Conservation (phyloP, 1,284 basidiomycete genomes). For the Stygiomarasmius scandens region DNA sequence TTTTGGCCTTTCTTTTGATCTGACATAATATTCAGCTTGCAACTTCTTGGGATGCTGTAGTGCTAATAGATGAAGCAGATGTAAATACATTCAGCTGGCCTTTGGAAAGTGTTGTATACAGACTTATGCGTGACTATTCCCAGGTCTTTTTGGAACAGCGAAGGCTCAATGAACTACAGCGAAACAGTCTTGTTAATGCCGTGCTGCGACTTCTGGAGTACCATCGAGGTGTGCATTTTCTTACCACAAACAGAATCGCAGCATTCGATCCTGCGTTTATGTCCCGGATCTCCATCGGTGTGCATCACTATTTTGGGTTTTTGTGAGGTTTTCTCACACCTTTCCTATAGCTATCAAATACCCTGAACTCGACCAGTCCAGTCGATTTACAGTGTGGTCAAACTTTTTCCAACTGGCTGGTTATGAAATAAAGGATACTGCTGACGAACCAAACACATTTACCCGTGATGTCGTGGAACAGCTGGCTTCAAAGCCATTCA, state of each 20-base stretch:
- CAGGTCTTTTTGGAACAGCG: constrained; percentile 18
- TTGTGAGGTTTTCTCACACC: neutral
- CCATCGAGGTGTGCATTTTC: constrained; percentile 29
- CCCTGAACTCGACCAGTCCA: constrained; percentile 16
- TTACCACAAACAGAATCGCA: constrained; percentile 34
- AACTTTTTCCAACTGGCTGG: constrained; percentile 22
- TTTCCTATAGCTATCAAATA: constrained; percentile 18
- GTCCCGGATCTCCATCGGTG: constrained; percentile 28
- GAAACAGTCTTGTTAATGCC: constrained; percentile 29
- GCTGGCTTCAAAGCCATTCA: constrained; percentile 12
- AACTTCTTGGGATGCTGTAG: constrained; percentile 14
- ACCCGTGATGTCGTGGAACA: constrained; percentile 2
- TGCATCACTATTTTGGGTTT: neutral
- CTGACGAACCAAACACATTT: neutral
- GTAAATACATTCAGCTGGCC: neutral
- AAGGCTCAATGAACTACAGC: constrained; percentile 21
- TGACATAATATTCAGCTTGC: neutral
- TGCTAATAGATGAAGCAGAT: constrained; percentile 19
- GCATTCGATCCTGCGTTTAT: constrained; percentile 33
- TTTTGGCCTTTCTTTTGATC: neutral
- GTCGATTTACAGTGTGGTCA: constrained; percentile 17
- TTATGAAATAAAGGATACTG: constrained; percentile 1
- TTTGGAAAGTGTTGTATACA: neutral
- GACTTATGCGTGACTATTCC: neutral
- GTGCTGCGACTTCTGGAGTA: constrained; percentile 25